These are phyloP conservation scores for Tetradesmus lagerheimii DNA, from an alignment of 139 green algal genomes.

Conservation along the genomic window DNA sequence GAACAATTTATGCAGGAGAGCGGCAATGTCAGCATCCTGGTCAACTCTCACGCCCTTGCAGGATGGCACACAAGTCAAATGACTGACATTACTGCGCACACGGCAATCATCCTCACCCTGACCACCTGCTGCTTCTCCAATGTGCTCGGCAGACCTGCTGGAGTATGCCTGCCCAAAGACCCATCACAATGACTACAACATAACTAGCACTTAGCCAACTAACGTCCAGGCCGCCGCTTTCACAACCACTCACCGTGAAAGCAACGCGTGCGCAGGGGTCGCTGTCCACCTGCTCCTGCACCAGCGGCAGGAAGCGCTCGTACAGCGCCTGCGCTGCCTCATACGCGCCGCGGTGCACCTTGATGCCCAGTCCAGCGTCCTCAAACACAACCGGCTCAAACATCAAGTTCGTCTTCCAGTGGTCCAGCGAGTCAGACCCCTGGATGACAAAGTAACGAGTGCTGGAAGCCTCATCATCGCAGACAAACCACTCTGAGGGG, in stretches of 20 bases:
- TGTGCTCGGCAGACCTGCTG: too few relatives aligned
- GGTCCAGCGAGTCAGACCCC: slow-evolving; percentile 81
- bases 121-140: too few relatives aligned
- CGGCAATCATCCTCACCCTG: too few relatives aligned
- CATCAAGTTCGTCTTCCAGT: slow-evolving; percentile 90
- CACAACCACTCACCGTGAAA: slow-evolving; percentile 74
- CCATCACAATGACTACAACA: too few relatives aligned
- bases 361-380: slow-evolving; percentile 77
- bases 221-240: too few relatives aligned
- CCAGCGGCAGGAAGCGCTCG: slow-evolving; percentile 88
- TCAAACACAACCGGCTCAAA: slow-evolving; percentile 98
- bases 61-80: too few relatives aligned
- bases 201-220: too few relatives aligned
- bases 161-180: too few relatives aligned
- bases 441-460: slow-evolving; percentile 89
- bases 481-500: slow-evolving; percentile 88
- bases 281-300: slow-evolving; percentile 86
- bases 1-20: neutral
- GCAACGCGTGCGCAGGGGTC: slow-evolving; percentile 76
- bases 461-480: slow-evolving; percentile 72
- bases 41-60: too few relatives aligned
- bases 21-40: too few relatives aligned
- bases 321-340: slow-evolving; percentile 90
- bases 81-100: too few relatives aligned
- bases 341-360: slow-evolving; percentile 96